These are phyloP conservation scores for Fusarium metavorans DNA, from an alignment of 2,329 filamentous ascomycete genomes.

Conservation along the genomic window DNA sequence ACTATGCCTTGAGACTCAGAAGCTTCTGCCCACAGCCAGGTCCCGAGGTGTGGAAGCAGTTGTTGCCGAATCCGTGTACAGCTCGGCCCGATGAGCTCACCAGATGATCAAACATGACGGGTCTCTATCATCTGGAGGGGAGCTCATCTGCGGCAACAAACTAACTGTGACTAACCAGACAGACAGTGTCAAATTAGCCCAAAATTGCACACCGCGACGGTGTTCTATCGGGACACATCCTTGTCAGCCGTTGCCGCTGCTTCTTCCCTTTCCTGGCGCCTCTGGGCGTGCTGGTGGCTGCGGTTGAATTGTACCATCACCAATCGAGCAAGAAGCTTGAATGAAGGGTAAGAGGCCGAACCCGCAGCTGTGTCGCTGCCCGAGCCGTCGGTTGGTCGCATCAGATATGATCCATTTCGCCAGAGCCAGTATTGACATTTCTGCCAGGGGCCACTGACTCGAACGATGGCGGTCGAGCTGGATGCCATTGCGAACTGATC, in stretches of 20 bases:
- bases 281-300: background rate
- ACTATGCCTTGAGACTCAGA: conserved; percentile 35
- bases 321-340: background rate
- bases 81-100: conserved; percentile 41
- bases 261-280: conserved; percentile 5
- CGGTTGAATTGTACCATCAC: background rate
- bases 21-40: conserved; percentile 11
- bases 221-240: conserved; percentile 29
- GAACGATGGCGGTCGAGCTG: background rate
- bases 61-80: conserved; percentile 32
- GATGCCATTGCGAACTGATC: background rate
- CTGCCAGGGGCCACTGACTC: conserved; percentile 12
- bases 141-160: conserved; percentile 20
- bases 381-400: conserved; percentile 38
- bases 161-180: background rate
- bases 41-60: conserved; percentile 23
- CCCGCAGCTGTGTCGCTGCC: conserved; percentile 22
- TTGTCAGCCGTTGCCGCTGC: conserved; percentile 17
- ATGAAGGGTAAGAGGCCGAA: conserved; percentile 14
- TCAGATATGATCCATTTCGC: conserved; percentile 30
- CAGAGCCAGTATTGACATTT: conserved; percentile 17
- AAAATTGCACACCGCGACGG: conserved; percentile 24
- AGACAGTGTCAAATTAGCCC: conserved; percentile 25
- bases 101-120: conserved; percentile 31
- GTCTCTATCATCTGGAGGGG: conserved; percentile 20